Evolutionary conservation across 305 asterid species (phyloP).

Genomic region (Fraxinus nigra): DNA sequence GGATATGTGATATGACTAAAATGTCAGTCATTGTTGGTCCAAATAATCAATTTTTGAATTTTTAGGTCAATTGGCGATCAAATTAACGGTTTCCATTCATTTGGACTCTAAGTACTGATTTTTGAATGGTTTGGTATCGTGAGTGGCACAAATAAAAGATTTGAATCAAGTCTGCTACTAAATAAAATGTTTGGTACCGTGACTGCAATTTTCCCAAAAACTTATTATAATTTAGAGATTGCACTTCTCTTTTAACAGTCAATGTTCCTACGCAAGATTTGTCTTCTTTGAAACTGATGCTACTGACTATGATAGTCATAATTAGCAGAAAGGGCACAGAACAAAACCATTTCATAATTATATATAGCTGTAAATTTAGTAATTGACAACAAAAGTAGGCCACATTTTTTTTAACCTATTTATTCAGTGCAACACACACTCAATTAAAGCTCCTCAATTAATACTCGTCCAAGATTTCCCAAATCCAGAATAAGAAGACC

Average conservation of each 20-base stretch:
- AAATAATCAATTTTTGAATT: too few species aligned
- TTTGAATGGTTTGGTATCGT: too few species aligned
- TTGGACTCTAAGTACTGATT: too few species aligned
- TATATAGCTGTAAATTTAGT: neutral
- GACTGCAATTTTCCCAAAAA: too few species aligned
- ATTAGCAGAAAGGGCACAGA: neutral
- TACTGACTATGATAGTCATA: conserved; percentile 4
- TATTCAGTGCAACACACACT: conserved; percentile 15
- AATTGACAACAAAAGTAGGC: neutral
- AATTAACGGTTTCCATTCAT: too few species aligned
- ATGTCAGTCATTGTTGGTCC: too few species aligned
- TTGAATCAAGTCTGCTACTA: too few species aligned
- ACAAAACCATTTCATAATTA: neutral
- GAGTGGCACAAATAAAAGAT: too few species aligned
- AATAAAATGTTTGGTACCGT: too few species aligned
- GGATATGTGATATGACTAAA: too few species aligned
- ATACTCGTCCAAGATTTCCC: conserved; percentile 23
- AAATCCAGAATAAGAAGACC: conserved; percentile 7
- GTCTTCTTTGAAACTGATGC: conserved; percentile 22
- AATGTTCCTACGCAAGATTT: conserved; percentile 21
- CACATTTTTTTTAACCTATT: neutral
- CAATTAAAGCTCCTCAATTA: conserved; percentile 28
- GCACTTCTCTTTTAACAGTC: neutral
- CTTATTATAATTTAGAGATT: too few species aligned
- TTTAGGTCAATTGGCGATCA: too few species aligned